phyloP scores from a whole-genome alignment of 306 rosid species.

The Begonia fuchsioides region DNA sequence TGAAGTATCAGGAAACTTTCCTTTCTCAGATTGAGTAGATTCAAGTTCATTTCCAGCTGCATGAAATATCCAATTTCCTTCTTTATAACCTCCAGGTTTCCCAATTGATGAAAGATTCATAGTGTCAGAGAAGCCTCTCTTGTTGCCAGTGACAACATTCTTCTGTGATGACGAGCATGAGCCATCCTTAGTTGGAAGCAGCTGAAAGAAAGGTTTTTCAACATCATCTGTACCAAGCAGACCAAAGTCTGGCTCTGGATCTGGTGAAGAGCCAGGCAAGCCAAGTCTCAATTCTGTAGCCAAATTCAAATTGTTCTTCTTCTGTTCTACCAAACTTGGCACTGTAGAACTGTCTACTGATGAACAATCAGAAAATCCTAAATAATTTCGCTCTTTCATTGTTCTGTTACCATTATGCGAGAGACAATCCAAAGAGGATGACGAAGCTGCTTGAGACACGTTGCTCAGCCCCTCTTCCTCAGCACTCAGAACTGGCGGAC shows the following conservation, averaged over 20 bases:
- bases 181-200: background rate
- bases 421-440: background rate
- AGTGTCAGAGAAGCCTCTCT: background rate
- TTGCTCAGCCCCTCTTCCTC: slow-evolving; percentile 1
- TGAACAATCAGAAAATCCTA: background rate
- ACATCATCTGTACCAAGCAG: background rate
- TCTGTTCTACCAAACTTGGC: background rate
- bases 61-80: too few relatives aligned
- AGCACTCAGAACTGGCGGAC: background rate
- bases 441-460: background rate
- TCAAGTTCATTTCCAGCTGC: background rate
- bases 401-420: background rate
- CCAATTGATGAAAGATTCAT: background rate
- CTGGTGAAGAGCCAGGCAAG: background rate
- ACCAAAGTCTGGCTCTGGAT: background rate
- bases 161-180: background rate
- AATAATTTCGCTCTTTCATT: background rate
- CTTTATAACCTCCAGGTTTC: background rate
- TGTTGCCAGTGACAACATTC: background rate
- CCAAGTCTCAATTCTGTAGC: slow-evolving; percentile 3
- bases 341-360: background rate
- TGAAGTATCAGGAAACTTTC: too few relatives aligned
- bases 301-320: background rate
- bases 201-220: background rate
- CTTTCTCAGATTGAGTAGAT: too few relatives aligned